Percentiles rank a stretch among this genome's conserved stretches.
Evolutionary conservation across 371 early-diverging fungal species (phyloP).

Genomic region (Smittium mucronatum): DNA sequence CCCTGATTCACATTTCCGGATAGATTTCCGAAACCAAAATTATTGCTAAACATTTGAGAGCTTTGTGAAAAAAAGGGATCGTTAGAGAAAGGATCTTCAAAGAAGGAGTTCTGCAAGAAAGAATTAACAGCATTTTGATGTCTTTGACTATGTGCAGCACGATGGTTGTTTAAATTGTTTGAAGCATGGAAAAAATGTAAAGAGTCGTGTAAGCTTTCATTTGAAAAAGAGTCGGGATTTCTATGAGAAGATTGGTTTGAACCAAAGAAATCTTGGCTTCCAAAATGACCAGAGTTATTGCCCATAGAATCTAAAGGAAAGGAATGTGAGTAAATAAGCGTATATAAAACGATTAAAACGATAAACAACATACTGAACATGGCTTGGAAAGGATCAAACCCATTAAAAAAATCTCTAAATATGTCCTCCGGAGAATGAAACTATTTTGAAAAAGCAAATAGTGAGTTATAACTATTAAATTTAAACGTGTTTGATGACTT

Average conservation of each 20-base stretch:
- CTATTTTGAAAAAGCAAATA: conserved; percentile 11
- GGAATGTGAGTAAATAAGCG: neutral
- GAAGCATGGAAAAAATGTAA: too few relatives aligned
- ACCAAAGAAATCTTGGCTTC: neutral
- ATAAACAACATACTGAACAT: conserved; percentile 20
- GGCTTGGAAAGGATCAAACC: conserved; percentile 26
- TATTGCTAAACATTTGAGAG: neutral
- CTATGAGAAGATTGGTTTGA: too few relatives aligned
- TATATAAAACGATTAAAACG: neutral
- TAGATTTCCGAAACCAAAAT: neutral
- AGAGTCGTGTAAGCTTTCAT: too few relatives aligned
- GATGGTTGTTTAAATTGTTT: too few relatives aligned
- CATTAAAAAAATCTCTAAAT: conserved; percentile 33
- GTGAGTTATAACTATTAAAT: neutral
- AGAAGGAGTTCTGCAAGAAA: conserved; percentile 2
- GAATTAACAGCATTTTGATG: neutral
- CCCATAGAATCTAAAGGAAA: neutral
- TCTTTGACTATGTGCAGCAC: neutral
- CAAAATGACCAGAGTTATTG: neutral
- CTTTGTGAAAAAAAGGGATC: neutral
- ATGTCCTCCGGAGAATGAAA: conserved; percentile 29
- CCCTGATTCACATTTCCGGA: neutral
- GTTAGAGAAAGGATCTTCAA: conserved; percentile 5
- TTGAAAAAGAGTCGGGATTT: too few relatives aligned
- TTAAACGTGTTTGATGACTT: neutral